Base-by-base conservation (phyloP, 1,284 basidiomycete genomes). In the Ustilago shanxiensis region DNA sequence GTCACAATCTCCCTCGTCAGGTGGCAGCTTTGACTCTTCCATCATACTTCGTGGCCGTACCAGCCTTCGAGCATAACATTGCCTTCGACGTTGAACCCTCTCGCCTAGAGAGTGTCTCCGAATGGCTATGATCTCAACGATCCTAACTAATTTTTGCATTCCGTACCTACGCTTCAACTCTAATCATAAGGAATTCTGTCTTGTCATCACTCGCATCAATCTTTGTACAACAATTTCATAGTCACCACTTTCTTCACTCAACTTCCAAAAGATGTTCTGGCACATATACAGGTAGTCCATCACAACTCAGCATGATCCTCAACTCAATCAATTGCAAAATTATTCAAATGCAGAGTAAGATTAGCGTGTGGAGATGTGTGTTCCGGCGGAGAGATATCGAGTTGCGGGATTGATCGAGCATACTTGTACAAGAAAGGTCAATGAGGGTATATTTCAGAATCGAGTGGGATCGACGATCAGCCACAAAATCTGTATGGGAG, bases 61-160 rank as follows among this genome's bases (percentile, higher is more conserved):
- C 28, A 57, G 56, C 44, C 56, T 57, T 26, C 70, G 56, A 58
- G 49, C 44, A 33, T 29, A 37, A 51, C 57, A 28, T 18, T 26
- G 20, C 11, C 54, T 62, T 62, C 44, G 62, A 66, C 11, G 59
- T 31, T 65, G 53, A 60, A 60, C 61, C 44, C 61, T n/a, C 20
- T 20, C n/a, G 18, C 31, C 31, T 7, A 14, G 37, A 39, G 35
- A 24, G 63, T 37, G 69, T 72, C 69, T 66, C 69, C 56, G 64
- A 66, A 63, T 9, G n/a, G 11, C n/a, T 5, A 1, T 31, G 57
- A 70, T 70, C 67, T 70, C 67, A 70, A 70, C 61, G 61, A 70
- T 70, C 59, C 11, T n/a, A 20, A 20, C 35, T 35, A 24, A 18
- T n/a, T n/a, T n/a, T 51, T 60, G 41, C 33, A 56, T 56, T n/a